These are phyloP conservation scores for Colletotrichum tanaceti DNA, from an alignment of 2,329 filamentous ascomycete genomes.

Conservation along the genomic window DNA sequence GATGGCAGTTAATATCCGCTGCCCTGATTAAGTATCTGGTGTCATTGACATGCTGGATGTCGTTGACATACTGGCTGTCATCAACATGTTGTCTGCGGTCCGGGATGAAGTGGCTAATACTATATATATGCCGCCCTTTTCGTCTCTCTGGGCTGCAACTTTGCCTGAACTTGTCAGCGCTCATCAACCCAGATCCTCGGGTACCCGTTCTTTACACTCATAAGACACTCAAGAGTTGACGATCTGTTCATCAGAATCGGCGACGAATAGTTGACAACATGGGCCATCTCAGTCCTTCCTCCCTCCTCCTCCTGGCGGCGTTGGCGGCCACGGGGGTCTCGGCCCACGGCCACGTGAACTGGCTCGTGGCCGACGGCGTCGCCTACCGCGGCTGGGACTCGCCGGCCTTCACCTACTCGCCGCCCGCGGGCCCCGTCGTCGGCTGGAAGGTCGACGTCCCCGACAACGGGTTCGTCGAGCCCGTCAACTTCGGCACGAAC, in stretches of 20 bases:
- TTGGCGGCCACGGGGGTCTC: constrained; percentile 43
- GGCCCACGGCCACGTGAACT: constrained; percentile 50
- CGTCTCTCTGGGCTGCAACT: constrained; percentile 11
- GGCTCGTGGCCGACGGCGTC: constrained; percentile 46
- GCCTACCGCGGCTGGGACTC: constrained; percentile 56
- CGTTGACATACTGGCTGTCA: too few relatives aligned
- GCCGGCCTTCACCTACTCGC: constrained; percentile 50
- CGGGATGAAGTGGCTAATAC: constrained; percentile 6
- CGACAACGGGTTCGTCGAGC: constrained; percentile 59
- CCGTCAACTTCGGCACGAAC: constrained; percentile 51
- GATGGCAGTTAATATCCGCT: constrained; percentile 11
- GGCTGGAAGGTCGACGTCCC: constrained; percentile 51
- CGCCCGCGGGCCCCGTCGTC: constrained; percentile 43
- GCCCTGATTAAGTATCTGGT: constrained; percentile 4
- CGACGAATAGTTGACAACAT: background rate
- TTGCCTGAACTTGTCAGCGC: constrained; percentile 32
- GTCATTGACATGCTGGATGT: background rate
- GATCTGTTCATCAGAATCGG: background rate
- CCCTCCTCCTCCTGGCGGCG: constrained; percentile 42
- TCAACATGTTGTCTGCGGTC: background rate
- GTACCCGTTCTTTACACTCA: background rate
- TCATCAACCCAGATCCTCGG: constrained; percentile 20
- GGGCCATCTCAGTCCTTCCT: constrained; percentile 27
- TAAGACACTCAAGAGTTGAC: background rate
- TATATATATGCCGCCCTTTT: constrained; percentile 35